Evolutionary conservation across 495 filamentous ascomycete species (phyloP).

Genomic region (Penicillium alfredii): DNA sequence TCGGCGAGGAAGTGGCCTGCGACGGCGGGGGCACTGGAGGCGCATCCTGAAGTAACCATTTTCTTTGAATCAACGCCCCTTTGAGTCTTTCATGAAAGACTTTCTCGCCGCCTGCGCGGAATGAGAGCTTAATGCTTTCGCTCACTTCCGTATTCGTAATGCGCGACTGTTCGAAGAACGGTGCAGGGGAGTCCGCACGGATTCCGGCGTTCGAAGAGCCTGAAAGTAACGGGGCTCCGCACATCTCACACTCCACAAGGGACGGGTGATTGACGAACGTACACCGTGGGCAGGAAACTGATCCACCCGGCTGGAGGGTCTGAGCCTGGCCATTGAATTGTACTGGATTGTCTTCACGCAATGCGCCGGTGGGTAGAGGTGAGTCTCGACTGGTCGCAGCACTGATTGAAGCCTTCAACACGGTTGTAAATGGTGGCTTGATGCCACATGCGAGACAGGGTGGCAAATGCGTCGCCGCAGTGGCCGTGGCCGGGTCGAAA

Average conservation of each 20-base stretch:
- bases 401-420: slow-evolving; percentile 78
- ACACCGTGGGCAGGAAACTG: slow-evolving; percentile 71
- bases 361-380: slow-evolving; percentile 18
- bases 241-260: slow-evolving; percentile 82
- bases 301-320: slow-evolving; percentile 3
- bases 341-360: slow-evolving; percentile 1
- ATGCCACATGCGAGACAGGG: slow-evolving; percentile 93
- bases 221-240: slow-evolving; percentile 63
- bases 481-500: slow-evolving; percentile 77
- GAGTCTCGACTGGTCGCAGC: slow-evolving; percentile 52
- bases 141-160: slow-evolving; percentile 48
- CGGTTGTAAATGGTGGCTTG: slow-evolving; percentile 72
- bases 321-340: slow-evolving; percentile 9
- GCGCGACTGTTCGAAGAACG: slow-evolving; percentile 42
- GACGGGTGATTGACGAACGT: slow-evolving; percentile 94
- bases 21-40: slow-evolving; percentile 77
- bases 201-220: slow-evolving; percentile 9
- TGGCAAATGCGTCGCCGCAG: slow-evolving; percentile 65
- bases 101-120: slow-evolving; percentile 82
- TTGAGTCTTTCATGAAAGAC: slow-evolving; percentile 87
- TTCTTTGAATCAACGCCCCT: slow-evolving; percentile 78
- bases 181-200: slow-evolving; percentile 74
- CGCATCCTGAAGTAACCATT: slow-evolving; percentile 91
- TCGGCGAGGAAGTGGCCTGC: slow-evolving; percentile 23
- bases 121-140: slow-evolving; percentile 86